Base-by-base conservation (phyloP, 2,329 filamentous ascomycete genomes). In the Xylaria polymorpha region DNA sequence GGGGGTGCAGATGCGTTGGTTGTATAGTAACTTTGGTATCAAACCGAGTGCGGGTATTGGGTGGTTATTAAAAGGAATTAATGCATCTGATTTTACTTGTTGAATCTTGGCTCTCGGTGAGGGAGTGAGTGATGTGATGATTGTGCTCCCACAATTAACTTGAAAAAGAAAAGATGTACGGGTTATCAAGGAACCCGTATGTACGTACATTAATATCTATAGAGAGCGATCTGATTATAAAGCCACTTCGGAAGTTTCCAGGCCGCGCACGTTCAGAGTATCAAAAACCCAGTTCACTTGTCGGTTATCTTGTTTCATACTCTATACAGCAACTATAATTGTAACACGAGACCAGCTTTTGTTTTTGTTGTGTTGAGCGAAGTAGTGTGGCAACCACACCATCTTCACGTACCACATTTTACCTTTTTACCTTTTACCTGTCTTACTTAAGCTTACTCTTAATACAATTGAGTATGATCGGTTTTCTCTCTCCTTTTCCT, bases 11-110 rank as follows among this genome's bases (percentile, higher is more conserved):
- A 48, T 35, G 48, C 39, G 46, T 18, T 44, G 50, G 67, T 51
- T 59, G 64, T 70, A 67, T 67, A 69, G 59, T 69, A 67, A 43
- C 35, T 60, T 55, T 59, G 39, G 41, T 35, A 61, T 44, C 51
- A 43, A 66, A 48, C 59, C 22, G 46, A 43, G 12, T 39, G 58
- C 5, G 60, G 56, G 39, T 58, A 57, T 67, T 29, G 25, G 64
- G 51, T 25, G 59, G 25, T 18, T 55, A 35, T 37, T 14, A 63
- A 63, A 67, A 57, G 67, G 53, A 57, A 51, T 37, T 60, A 69
- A 67, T 69, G 64, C 64, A 44, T 67, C 64, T 64, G 14, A 37
- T 53, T 48, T 60, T 43, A 14, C 50, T 32, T 46, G 7, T 22
- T n/a, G 18, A 44, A n/a, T 4, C 4, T 35, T 44, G 22, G n/a